Percentiles rank a stretch among this genome's conserved stretches.
Conservation (phyloP, 495 filamentous ascomycete genomes). For the Xylaria bambusicola region DNA sequence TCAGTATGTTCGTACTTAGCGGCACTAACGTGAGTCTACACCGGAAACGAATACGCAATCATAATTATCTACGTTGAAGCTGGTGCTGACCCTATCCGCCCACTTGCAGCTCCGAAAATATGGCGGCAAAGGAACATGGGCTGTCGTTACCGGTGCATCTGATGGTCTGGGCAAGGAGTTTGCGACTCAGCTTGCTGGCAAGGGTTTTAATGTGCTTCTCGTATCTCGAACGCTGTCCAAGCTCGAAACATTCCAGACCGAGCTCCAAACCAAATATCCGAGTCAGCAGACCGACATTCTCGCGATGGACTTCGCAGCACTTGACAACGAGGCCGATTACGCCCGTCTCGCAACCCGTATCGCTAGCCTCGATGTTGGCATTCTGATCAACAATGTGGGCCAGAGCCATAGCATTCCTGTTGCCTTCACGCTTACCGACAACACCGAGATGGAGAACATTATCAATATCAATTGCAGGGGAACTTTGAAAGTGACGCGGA, state of each 20-base stretch:
- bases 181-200: conserved; percentile 81
- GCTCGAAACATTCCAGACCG: conserved; percentile 71
- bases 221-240: conserved; percentile 93
- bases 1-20: conserved; percentile 75
- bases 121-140: conserved; percentile 91
- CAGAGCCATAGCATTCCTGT: conserved; percentile 90
- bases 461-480: conserved; percentile 91
- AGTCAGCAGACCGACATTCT: conserved; percentile 71
- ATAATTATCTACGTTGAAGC: conserved; percentile 9
- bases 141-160: conserved; percentile 90
- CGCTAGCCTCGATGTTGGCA: conserved; percentile 73
- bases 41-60: not conserved
- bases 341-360: conserved; percentile 66
- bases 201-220: conserved; percentile 90
- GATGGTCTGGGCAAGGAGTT: conserved; percentile 98
- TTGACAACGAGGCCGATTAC: conserved; percentile 74
- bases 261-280: conserved; percentile 68
- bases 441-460: conserved; percentile 81
- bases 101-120: conserved; percentile 75
- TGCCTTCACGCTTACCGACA: conserved; percentile 76
- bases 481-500: conserved; percentile 81
- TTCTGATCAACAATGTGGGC: conserved; percentile 97
- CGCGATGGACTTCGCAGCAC: conserved; percentile 84
- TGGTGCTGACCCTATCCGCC: not conserved
- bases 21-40: conserved; percentile 54